Conservation (phyloP, 768 basidiomycete genomes). For the Collybia mongolica region DNA sequence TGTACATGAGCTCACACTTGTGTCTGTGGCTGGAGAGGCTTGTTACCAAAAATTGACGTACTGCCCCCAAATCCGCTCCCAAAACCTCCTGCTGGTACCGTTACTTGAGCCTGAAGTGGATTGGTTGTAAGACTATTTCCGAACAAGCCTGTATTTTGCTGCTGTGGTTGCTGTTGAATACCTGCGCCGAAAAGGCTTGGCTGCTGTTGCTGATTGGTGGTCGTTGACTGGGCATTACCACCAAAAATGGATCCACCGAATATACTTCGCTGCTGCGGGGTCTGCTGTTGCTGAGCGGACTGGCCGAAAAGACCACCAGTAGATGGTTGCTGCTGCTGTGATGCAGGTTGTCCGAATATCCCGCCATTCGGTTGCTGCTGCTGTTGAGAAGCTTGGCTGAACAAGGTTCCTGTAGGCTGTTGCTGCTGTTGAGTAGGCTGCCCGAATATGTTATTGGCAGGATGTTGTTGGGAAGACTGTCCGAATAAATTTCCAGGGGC, state of each 20-base stretch:
- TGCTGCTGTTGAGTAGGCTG: slow-evolving; percentile 19
- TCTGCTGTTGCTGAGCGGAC: slow-evolving; percentile 13
- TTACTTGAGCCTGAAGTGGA: slow-evolving; percentile 29
- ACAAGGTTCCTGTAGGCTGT: slow-evolving; percentile 19
- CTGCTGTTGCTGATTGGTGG: slow-evolving; percentile 11
- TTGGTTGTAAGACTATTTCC: slow-evolving; percentile 10
- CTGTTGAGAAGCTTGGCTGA: slow-evolving; percentile 19
- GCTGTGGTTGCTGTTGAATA: slow-evolving; percentile 23
- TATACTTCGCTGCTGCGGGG: slow-evolving; percentile 16
- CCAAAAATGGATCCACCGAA: slow-evolving; percentile 14
- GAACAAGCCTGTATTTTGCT: slow-evolving; percentile 19
- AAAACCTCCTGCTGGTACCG: slow-evolving; percentile 26
- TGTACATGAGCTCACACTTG: slow-evolving; percentile 20
- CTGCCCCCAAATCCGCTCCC: slow-evolving; percentile 18
- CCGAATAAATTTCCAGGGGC: slow-evolving; percentile 26
- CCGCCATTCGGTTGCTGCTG: slow-evolving; percentile 9
- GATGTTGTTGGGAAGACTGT: slow-evolving; percentile 22
- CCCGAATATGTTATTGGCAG: slow-evolving; percentile 17
- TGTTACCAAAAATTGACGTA: slow-evolving; percentile 28
- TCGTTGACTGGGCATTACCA: background rate
- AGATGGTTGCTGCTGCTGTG: slow-evolving; percentile 6
- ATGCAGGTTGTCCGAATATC: no score
- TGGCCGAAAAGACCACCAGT: slow-evolving; percentile 32
- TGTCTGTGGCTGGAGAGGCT: slow-evolving; percentile 25
- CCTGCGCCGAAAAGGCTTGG: slow-evolving; percentile 2